Conservation (phyloP, 139 green algal species). For the Tetraselmis chui region DNA sequence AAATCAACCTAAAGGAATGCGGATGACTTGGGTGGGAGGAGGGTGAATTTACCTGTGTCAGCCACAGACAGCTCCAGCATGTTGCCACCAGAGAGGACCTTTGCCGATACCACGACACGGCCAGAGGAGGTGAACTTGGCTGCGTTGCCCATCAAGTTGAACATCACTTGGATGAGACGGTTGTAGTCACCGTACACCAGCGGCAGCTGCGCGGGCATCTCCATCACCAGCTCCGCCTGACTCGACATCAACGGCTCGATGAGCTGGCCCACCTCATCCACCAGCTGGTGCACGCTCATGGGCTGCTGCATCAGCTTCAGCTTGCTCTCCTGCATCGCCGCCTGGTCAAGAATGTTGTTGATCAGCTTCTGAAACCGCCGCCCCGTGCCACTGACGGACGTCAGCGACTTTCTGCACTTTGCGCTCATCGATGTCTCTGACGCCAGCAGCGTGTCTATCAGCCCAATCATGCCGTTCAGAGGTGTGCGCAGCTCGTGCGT, state of each 20-base stretch:
- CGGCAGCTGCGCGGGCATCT: conserved; percentile 1
- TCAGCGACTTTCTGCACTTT: background rate
- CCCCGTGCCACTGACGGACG: background rate
- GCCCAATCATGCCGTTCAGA: conserved; percentile 74
- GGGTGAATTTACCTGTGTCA: background rate
- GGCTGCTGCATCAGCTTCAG: conserved; percentile 47
- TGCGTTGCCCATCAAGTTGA: conserved; percentile 53
- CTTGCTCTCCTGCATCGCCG: conserved; percentile 39
- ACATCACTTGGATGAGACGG: conserved; percentile 46
- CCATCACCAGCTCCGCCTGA: background rate
- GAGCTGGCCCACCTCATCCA: conserved; percentile 19
- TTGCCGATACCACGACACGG: conserved; percentile 18
- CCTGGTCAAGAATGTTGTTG: conserved; percentile 61
- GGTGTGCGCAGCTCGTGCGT: conserved; percentile 71
- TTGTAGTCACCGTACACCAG: conserved; percentile 33
- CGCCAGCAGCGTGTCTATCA: conserved; percentile 21
- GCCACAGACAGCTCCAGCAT: too few relatives aligned
- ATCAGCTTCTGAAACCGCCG: conserved; percentile 35
- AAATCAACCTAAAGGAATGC: too few relatives aligned
- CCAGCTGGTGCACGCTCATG: conserved; percentile 27
- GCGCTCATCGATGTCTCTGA: background rate
- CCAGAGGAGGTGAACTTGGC: conserved; percentile 52
- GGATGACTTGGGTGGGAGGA: too few relatives aligned
- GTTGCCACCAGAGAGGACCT: too few relatives aligned
- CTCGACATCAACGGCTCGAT: background rate